Evolutionary conservation across 768 basidiomycete species (phyloP), one percentile per base, ranked within the genome.

Genomic region (Leucogyrophana mollusca): DNA sequence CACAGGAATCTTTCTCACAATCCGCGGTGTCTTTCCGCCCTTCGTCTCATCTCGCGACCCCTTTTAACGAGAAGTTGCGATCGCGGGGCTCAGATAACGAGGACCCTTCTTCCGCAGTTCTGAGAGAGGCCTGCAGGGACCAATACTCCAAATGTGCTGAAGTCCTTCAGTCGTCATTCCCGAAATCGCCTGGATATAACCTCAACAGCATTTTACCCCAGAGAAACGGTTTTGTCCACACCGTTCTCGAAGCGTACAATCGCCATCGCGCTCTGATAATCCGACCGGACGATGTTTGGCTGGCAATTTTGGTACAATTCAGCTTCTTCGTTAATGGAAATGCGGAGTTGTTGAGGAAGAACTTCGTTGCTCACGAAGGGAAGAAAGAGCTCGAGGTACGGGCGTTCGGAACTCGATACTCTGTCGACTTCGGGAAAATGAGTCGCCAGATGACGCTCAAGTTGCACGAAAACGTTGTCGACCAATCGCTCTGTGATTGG

Each of bases 281-380:
- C n/a, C 54, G 73, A 10, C 73, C 72, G 0, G 73, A 74, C 44
- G 73, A 74, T 49, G 60, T 73, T 18, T 74, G 73, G 73, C 56
- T 70, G 3, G 67, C 72, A 1, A 73, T 75, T 35, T 48, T 72
- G 5, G 56, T 51, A n/a, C 71, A 73, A 36, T 55, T 72, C 50
- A 69, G 58, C 43, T 59, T 68, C 48, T 70, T 53, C 37, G 57
- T 67, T 18, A 58, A 59, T 40, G 58, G 54, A 11, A 54, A 65
- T 37, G 51, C 61, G 4, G 69, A 71, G 40, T 58, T 61, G 1
- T 53, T 73, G 11, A 58, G 70, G 4, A 33, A 51, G 2, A 49
- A 60, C 8, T 73, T 74, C 44, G 68, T 71, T 2, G 54, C 55
- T 2, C 70, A 69, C 21, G 57, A 64, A 14, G 70, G 59, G 6